These are phyloP conservation scores for Mallotus nudiflorus DNA, from an alignment of 345 rosid species.

Conservation along the genomic window DNA sequence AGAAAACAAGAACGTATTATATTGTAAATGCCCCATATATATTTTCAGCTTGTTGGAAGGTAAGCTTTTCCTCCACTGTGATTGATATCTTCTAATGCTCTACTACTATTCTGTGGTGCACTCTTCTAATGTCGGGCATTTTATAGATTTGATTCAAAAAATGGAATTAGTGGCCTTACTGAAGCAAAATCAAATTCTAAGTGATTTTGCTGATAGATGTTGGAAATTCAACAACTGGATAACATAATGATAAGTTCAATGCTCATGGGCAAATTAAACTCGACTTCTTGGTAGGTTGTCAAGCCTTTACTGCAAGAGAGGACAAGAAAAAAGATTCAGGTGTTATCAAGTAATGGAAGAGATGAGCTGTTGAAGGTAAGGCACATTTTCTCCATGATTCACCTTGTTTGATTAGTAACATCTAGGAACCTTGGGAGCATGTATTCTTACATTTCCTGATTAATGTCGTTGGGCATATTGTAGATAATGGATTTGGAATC, in stretches of 20 bases:
- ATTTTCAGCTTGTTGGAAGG: slow-evolving; percentile 97
- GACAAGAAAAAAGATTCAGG: slow-evolving; percentile 77
- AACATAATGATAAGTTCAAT: too few relatives aligned
- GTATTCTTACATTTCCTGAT: too few relatives aligned
- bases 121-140: too few relatives aligned
- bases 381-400: slow-evolving; percentile 9
- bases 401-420: neutral
- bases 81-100: neutral
- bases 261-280: too few relatives aligned
- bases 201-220: too few relatives aligned
- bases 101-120: neutral
- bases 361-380: slow-evolving; percentile 83
- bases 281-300: slow-evolving; percentile 60
- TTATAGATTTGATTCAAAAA: too few relatives aligned
- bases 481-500: slow-evolving; percentile 81
- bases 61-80: slow-evolving; percentile 19
- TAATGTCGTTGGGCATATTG: slow-evolving; percentile 18
- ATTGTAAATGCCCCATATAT: slow-evolving; percentile 87
- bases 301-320: slow-evolving; percentile 95
- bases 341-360: slow-evolving; percentile 70
- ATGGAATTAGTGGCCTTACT: too few relatives aligned
- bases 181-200: too few relatives aligned
- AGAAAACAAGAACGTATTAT: slow-evolving; percentile 84
- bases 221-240: too few relatives aligned
- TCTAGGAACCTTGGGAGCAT: neutral